Evolutionary conservation across 805 yeast genomes (phyloP), one percentile per base, ranked within the genome.

Genomic region (Kodamaea kaohsiungensis): DNA sequence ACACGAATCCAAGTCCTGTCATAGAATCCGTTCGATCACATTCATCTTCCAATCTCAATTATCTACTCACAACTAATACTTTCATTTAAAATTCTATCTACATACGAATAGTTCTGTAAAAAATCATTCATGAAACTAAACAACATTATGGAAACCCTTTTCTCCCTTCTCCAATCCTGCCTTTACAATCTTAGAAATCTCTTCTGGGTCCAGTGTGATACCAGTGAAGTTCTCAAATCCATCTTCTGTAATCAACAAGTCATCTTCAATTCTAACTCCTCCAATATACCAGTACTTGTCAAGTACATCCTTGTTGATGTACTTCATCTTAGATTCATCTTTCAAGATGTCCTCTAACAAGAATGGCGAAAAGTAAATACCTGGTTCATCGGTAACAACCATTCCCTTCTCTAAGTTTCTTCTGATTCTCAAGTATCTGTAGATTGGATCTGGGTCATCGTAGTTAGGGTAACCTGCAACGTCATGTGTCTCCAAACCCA

Each of bases 261-360:
- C 98, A 67, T 93, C 99, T 71, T 93, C 99, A 54, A 93, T 91
- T 70, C 99, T 84, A 5, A 93, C 97, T 46, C 99, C 99, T n/a
- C 99, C 99, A 53, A 95, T 83, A 60, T 87, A 82, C 87, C 88
- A 83, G 70, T 91, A 93, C 63, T 83, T 85, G 53, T 89, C 85
- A 57, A 93, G 75, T 6, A 88, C 84, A 0, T 82, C 84, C 58
- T 70, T 67, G 63, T 91, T 78, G 54, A 93, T 86, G 68, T 73
- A 88, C 62, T 82, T 83, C 37, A 71, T 58, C 61, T 82, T 82
- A 2, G 66, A 63, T 38, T 79, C 79, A 47, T 68, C 68, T 46
- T 81, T 74, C 61, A 88, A 70, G 8, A 82, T 81, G 33, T 87
- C 84, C 49, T 87, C 84, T 47, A 95, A 75, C 64, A 93, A 76